Percentiles rank a stretch among this genome's conserved stretches.
phyloP scores from a whole-genome alignment of 1,284 basidiomycete genomes.

The Ganoderma lingzhi region DNA sequence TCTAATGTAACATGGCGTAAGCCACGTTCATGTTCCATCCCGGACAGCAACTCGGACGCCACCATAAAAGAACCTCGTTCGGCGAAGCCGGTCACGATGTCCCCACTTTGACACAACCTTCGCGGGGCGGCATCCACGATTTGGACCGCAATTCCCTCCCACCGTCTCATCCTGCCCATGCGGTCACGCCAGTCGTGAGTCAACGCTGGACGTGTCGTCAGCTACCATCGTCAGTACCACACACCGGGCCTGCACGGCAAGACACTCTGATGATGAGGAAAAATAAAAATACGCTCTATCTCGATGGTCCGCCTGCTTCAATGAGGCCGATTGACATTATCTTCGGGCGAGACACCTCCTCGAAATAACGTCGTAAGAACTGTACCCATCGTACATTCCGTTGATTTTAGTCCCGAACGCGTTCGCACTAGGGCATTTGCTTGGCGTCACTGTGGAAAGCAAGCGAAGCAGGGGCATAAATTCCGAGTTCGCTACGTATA shows the following conservation, averaged over 20 bases:
- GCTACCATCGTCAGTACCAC: background rate
- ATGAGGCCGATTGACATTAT: background rate
- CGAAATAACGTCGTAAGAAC: no score
- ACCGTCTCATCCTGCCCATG: background rate
- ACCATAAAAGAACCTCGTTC: slow-evolving; percentile 1
- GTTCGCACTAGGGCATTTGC: background rate
- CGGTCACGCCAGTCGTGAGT: background rate
- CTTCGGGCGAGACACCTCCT: no score
- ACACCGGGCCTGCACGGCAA: background rate
- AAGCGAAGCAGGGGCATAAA: background rate
- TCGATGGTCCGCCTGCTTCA: no score
- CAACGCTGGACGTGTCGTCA: background rate
- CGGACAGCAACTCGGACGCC: background rate
- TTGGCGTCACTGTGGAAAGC: background rate
- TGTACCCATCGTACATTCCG: background rate
- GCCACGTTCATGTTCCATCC: background rate
- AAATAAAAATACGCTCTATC: no score
- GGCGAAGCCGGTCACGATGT: slow-evolving; percentile 5
- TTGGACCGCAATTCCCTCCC: background rate
- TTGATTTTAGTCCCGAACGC: background rate
- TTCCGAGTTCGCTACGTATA: background rate
- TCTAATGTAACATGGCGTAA: background rate
- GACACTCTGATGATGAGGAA: no score
- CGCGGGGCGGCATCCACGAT: background rate
- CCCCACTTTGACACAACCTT: slow-evolving; percentile 8